These are phyloP conservation scores for Phytomonas sp. DNA, from an alignment of 208 protist species.

Conservation along the genomic window DNA sequence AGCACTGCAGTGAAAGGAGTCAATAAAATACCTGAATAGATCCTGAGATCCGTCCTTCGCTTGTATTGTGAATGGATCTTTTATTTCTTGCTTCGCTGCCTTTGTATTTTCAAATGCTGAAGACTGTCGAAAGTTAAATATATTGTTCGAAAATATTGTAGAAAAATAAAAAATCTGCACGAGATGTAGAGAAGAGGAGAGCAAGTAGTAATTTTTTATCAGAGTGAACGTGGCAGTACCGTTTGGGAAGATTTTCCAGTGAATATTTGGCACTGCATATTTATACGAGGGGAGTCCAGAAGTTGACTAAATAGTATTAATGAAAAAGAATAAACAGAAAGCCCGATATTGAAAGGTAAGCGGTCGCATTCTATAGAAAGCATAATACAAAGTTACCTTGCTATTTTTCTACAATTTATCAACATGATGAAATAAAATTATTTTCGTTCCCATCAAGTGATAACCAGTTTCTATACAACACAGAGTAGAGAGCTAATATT, in stretches of 20 bases:
- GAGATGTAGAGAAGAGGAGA: not conserved
- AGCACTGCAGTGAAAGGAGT: not conserved
- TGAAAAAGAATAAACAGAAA: not conserved
- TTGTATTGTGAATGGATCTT: not conserved
- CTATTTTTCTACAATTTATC: not conserved
- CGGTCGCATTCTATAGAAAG: not conserved
- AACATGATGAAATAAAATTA: not conserved
- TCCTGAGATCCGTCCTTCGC: not conserved
- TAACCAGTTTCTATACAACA: not conserved
- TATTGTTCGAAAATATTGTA: not conserved
- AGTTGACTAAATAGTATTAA: not conserved
- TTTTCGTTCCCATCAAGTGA: not conserved
- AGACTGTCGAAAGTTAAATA: not conserved
- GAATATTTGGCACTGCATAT: not conserved
- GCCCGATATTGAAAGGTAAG: not conserved
- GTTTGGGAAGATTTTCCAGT: not conserved
- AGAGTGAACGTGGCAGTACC: no score
- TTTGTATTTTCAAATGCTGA: not conserved
- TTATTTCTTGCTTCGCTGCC: not conserved
- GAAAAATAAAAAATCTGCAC: not conserved
- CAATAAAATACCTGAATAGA: not conserved
- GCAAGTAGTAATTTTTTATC: no score
- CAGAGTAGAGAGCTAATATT: not conserved
- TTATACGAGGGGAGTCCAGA: not conserved
- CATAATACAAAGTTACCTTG: not conserved